Percentiles rank a stretch among this genome's conserved stretches.
These are phyloP conservation scores for Ophiostoma novo-ulmi DNA, from an alignment of 2,329 filamentous ascomycete species.

Conservation along the genomic window DNA sequence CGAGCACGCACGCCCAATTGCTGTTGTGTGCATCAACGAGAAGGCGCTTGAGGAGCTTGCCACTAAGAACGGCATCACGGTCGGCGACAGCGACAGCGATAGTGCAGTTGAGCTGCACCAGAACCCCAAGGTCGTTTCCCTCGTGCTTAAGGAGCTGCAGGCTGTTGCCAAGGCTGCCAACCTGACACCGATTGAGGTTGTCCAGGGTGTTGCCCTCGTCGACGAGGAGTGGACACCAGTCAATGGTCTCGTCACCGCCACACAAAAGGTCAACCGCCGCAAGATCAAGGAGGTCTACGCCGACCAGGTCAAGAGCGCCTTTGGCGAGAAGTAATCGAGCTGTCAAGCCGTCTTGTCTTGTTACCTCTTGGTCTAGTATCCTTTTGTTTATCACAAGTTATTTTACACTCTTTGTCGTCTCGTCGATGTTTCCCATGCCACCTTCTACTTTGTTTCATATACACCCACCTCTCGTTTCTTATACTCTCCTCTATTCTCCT, in stretches of 20 bases:
- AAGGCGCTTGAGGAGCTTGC: constrained; percentile 58
- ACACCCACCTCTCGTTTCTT: neutral
- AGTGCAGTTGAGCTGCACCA: constrained; percentile 52
- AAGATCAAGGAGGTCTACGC: constrained; percentile 47
- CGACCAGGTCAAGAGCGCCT: constrained; percentile 46
- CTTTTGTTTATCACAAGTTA: neutral
- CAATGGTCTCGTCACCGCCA: constrained; percentile 60
- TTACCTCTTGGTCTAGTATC: neutral
- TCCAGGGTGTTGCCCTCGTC: constrained; percentile 69
- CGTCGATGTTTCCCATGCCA: neutral
- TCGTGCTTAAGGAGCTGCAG: constrained; percentile 64
- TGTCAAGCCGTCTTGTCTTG: neutral
- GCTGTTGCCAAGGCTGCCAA: constrained; percentile 59
- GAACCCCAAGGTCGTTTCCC: constrained; percentile 57
- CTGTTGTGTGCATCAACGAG: constrained; percentile 68
- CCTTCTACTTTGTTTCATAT: neutral
- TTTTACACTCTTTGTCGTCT: neutral
- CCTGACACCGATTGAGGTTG: constrained; percentile 65
- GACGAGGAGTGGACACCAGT: constrained; percentile 86
- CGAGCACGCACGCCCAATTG: constrained; percentile 71
- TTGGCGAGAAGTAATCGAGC: constrained; percentile 27
- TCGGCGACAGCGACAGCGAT: constrained; percentile 1
- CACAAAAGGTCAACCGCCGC: constrained; percentile 55
- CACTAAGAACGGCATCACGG: constrained; percentile 51
- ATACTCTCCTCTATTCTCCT: neutral